Conservation (phyloP, 768 basidiomycete genomes). For the Mycena rosella region DNA sequence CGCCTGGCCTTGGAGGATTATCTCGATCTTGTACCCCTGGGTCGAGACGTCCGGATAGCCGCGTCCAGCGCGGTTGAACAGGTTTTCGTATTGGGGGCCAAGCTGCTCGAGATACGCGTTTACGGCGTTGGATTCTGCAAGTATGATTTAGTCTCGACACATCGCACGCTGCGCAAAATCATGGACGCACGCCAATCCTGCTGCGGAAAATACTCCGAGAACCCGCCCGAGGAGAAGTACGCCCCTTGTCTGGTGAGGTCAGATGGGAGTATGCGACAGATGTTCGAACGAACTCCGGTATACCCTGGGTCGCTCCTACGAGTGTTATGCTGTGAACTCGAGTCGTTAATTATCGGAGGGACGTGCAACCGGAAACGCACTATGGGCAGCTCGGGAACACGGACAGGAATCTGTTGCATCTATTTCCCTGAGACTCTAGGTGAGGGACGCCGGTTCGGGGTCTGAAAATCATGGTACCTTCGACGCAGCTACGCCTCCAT, state of each 20-base stretch:
- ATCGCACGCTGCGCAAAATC: not conserved
- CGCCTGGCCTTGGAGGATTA: not conserved
- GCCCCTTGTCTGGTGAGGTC: not conserved
- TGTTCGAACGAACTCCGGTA: not conserved
- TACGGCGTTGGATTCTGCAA: slow-evolving; percentile 2
- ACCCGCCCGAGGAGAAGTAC: not conserved
- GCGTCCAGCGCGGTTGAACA: slow-evolving; percentile 54
- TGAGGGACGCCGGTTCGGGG: too few species aligned
- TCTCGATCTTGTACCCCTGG: slow-evolving; percentile 8
- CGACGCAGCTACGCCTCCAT: not conserved
- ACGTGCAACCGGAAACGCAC: not conserved
- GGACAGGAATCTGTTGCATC: not conserved
- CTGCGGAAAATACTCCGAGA: not conserved
- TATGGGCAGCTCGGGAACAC: slow-evolving; percentile 6
- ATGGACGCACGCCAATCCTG: not conserved
- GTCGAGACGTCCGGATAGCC: slow-evolving; percentile 22
- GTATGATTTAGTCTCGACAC: not conserved
- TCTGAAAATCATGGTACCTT: not conserved
- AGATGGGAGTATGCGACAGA: too few species aligned
- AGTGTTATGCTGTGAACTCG: not conserved
- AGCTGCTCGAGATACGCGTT: not conserved
- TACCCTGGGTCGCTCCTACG: not conserved
- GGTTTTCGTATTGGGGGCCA: slow-evolving; percentile 45
- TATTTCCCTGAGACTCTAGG: not conserved
- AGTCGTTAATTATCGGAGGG: not conserved